Percentiles rank a stretch among this genome's conserved stretches.
Conservation (phyloP, 306 rosid genomes). For the Corylus americana region DNA sequence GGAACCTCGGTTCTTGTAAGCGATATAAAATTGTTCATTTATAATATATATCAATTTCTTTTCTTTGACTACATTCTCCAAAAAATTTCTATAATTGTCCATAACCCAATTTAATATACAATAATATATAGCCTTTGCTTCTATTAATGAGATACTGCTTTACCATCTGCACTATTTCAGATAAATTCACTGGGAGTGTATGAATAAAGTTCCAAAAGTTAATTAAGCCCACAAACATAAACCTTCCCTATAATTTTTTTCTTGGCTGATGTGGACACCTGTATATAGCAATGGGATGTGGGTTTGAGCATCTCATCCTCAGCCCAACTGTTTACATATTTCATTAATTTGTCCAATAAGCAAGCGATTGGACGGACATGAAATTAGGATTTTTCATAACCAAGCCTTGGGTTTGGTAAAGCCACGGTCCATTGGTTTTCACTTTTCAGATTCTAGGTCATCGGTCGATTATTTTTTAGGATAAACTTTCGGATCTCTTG, state of each 20-base stretch:
- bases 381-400: background rate
- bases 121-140: background rate
- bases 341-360: background rate
- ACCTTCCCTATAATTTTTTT: background rate
- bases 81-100: background rate
- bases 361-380: background rate
- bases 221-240: background rate
- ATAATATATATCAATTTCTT: background rate
- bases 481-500: background rate
- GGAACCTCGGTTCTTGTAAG: constrained; percentile 15
- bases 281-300: background rate
- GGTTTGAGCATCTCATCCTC: background rate
- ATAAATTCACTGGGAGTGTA: background rate
- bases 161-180: background rate
- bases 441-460: background rate
- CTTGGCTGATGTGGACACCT: background rate
- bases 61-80: background rate
- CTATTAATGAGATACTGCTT: background rate
- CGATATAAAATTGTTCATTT: background rate
- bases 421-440: background rate
- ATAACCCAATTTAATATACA: background rate
- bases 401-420: background rate
- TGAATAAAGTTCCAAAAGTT: background rate
- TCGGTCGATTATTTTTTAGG: background rate
- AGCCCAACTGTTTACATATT: background rate